Percentiles rank a stretch among this genome's conserved stretches.
Conservation (phyloP, 306 rosid genomes). For the Fagus sylvatica region DNA sequence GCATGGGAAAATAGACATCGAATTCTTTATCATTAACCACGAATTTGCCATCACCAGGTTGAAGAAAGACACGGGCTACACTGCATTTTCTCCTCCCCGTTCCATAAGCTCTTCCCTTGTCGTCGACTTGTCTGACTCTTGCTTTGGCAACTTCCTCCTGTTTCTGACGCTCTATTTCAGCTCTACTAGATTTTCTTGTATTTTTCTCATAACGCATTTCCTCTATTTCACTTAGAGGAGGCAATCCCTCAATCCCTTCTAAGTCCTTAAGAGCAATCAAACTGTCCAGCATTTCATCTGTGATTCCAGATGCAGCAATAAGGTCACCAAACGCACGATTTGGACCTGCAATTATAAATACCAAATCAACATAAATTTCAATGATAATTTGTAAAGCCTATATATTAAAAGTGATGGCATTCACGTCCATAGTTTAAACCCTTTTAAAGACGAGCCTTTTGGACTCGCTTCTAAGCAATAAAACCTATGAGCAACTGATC, state of each 20-base stretch:
- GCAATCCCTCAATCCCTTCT: constrained; percentile 78
- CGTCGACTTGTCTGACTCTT: constrained; percentile 86
- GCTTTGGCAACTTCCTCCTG: constrained; percentile 89
- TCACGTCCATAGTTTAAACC: not conserved
- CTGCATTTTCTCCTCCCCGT: constrained; percentile 99
- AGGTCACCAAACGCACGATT: constrained; percentile 85
- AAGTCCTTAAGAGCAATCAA: constrained; percentile 85
- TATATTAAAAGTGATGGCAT: constrained; percentile 5
- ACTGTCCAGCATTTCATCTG: constrained; percentile 91
- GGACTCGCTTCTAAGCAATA: too few species aligned
- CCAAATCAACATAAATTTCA: not conserved
- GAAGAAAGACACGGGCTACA: constrained; percentile 91
- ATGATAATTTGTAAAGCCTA: not conserved
- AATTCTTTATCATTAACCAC: constrained; percentile 75
- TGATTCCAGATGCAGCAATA: constrained; percentile 88
- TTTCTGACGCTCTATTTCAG: constrained; percentile 89
- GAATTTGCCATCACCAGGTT: constrained; percentile 85
- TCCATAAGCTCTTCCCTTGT: constrained; percentile 90
- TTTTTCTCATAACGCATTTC: constrained; percentile 73
- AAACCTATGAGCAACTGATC: too few species aligned
- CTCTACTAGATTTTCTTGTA: constrained; percentile 64
- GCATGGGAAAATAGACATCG: constrained; percentile 93
- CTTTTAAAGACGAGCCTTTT: too few species aligned
- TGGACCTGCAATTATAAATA: constrained; percentile 57
- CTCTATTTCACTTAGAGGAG: constrained; percentile 74